Base-by-base conservation (phyloP, 306 rosid species). In the Vicia villosa region DNA sequence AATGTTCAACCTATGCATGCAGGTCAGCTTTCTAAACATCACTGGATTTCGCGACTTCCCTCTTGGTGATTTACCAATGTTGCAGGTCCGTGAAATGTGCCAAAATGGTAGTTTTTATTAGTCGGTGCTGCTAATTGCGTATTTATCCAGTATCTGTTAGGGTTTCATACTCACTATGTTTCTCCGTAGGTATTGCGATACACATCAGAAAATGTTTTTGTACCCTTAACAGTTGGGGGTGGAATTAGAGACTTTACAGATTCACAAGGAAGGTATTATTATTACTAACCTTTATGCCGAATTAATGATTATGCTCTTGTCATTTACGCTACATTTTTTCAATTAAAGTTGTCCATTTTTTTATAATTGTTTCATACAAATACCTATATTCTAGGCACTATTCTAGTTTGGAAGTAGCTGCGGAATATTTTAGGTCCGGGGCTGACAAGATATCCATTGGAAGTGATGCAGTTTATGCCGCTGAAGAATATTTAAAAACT, bases 21-120 rank as follows among this genome's bases (percentile, higher is more conserved):
- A 94, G 97, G 83, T 94, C 81, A 94, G 91, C 79, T 91, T 94
- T 75, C 79, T 94, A 66, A 94, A 89, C 74, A 94, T 94, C 47
- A 94, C 99, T 11, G 99, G 99, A 64, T 94, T 91, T 37, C 95
- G 97, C 2, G 97, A 94, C 85, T 94, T 94, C 78, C 99, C 99
- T 73, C 87, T 94, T 6, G 99, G 99, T 1, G 97, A 94, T 82
- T 80, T 94, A 85, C 99, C 99, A 7, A 94, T 94, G 99, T 71
- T 91, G 80, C 92, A 91, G 99, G 99, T 94, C 67, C 68, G 89
- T 79, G 15, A 47, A 50, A 57, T 47, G 56, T 37, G 5, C 47
- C 41, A 41, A 63, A 49, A 17, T 51, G 38, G 15, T 50, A 21
- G 4, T 19, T 60, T 49, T 20, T 22, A 17, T 67, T 38, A 41